These are phyloP conservation scores for Piloderma croceum DNA, from an alignment of 768 basidiomycete genomes.

Conservation along the genomic window DNA sequence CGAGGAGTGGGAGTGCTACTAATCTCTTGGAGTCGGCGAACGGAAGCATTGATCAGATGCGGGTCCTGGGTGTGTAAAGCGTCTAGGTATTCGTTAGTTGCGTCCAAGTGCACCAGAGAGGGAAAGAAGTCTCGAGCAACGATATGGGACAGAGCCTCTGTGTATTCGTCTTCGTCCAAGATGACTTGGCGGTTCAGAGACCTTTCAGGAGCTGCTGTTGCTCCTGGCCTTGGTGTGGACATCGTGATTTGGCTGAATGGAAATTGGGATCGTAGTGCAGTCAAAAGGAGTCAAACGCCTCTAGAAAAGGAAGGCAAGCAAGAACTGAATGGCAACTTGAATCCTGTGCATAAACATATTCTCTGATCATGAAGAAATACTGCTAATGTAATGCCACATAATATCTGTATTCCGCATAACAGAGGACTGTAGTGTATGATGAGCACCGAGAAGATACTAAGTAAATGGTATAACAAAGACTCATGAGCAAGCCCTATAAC, in stretches of 20 bases:
- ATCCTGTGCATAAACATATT: too few relatives aligned
- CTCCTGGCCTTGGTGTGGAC: conserved; percentile 25
- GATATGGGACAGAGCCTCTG: conserved; percentile 80
- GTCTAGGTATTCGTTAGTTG: conserved; percentile 81
- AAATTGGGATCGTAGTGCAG: too few relatives aligned
- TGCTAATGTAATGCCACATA: too few relatives aligned
- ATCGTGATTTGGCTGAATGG: conserved; percentile 13
- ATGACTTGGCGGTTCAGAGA: conserved; percentile 71
- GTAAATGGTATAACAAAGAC: too few relatives aligned
- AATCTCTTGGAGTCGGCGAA: conserved; percentile 65
- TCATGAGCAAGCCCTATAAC: too few relatives aligned
- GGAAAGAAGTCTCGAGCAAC: conserved; percentile 99
- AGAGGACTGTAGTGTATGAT: too few relatives aligned
- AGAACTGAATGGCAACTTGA: not conserved
- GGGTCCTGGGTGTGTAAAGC: conserved; percentile 75
- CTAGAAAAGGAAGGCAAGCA: not conserved
- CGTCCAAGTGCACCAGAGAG: conserved; percentile 82
- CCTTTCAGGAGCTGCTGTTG: conserved; percentile 36
- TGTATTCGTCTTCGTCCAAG: conserved; percentile 93
- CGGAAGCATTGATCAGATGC: conserved; percentile 67
- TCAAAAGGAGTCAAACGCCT: not conserved
- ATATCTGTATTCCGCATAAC: too few relatives aligned
- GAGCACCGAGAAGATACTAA: too few relatives aligned
- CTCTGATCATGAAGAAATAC: too few relatives aligned
- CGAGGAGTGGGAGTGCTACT: conserved; percentile 49